phyloP scores from a whole-genome alignment of 2,329 filamentous ascomycete species.

The Bipolaris gigantea region DNA sequence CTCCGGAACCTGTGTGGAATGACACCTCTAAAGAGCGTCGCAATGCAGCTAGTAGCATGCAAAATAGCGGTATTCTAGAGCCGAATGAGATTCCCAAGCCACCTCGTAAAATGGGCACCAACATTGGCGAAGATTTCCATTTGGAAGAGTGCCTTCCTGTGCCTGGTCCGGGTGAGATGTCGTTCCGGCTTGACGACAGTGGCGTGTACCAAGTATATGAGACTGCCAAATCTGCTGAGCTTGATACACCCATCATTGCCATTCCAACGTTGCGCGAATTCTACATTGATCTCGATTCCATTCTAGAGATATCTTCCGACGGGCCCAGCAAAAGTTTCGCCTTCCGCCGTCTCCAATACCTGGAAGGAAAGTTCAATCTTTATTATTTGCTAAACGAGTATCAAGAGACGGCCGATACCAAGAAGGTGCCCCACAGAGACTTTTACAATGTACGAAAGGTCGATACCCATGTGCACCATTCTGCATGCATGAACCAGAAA shows the following conservation, averaged over 20 bases:
- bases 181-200: constrained; percentile 76
- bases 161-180: constrained; percentile 69
- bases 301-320: constrained; percentile 88
- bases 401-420: constrained; percentile 96
- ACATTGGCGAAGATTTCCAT: constrained; percentile 91
- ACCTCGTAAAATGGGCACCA: constrained; percentile 80
- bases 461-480: constrained; percentile 98
- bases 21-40: constrained; percentile 55
- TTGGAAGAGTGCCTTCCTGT: constrained; percentile 76
- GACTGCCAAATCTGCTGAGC: constrained; percentile 62
- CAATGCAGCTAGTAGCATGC: constrained; percentile 43
- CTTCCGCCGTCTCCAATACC: constrained; percentile 88
- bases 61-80: constrained; percentile 43
- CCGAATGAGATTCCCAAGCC: constrained; percentile 44
- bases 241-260: constrained; percentile 70
- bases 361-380: constrained; percentile 96
- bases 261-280: constrained; percentile 95
- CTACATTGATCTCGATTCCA: constrained; percentile 88
- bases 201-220: constrained; percentile 94
- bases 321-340: constrained; percentile 97
- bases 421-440: constrained; percentile 94
- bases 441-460: constrained; percentile 99
- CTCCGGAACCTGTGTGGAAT: constrained; percentile 88
- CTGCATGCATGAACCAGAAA: constrained; percentile 99
- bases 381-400: constrained; percentile 95